phyloP scores from a whole-genome alignment of 805 yeast species.

The Maudiozyma turicensis region DNA sequence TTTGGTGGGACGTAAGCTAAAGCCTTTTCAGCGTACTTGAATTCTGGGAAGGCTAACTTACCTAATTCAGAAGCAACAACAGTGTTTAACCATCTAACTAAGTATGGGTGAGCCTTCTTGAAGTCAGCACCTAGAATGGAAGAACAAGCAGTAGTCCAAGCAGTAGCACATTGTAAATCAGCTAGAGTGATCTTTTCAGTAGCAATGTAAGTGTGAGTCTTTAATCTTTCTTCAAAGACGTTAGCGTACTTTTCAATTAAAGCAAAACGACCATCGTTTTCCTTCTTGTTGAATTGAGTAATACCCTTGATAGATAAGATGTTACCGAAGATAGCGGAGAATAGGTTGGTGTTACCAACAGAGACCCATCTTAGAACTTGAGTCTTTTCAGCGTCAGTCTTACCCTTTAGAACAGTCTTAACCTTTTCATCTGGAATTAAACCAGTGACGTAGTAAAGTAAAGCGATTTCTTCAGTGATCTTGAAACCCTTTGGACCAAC shows the following conservation, averaged over 20 bases:
- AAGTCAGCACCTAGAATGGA: slow-evolving; percentile 52
- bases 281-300: slow-evolving; percentile 72
- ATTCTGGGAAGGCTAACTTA: slow-evolving; percentile 38
- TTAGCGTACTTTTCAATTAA: slow-evolving; percentile 32
- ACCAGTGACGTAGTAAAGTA: slow-evolving; percentile 5
- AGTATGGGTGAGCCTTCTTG: slow-evolving; percentile 53
- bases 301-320: slow-evolving; percentile 52
- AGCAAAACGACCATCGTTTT: slow-evolving; percentile 38
- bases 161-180: slow-evolving; percentile 18
- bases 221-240: slow-evolving; percentile 48
- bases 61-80: slow-evolving; percentile 38
- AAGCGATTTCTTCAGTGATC: slow-evolving; percentile 58
- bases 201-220: slow-evolving; percentile 59
- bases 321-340: slow-evolving; percentile 37
- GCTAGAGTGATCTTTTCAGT: slow-evolving; percentile 52
- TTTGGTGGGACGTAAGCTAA: slow-evolving; percentile 44
- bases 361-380: slow-evolving; percentile 68
- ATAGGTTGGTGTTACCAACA: slow-evolving; percentile 58
- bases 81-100: slow-evolving; percentile 68
- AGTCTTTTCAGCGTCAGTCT: slow-evolving; percentile 49
- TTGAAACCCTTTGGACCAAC: slow-evolving; percentile 67
- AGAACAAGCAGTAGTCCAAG: slow-evolving; percentile 30
- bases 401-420: slow-evolving; percentile 45
- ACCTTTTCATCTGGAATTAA: slow-evolving; percentile 31
- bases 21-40: slow-evolving; percentile 55